Base-by-base conservation (phyloP, 1,284 basidiomycete genomes). In the Moesziomyces sp. region DNA sequence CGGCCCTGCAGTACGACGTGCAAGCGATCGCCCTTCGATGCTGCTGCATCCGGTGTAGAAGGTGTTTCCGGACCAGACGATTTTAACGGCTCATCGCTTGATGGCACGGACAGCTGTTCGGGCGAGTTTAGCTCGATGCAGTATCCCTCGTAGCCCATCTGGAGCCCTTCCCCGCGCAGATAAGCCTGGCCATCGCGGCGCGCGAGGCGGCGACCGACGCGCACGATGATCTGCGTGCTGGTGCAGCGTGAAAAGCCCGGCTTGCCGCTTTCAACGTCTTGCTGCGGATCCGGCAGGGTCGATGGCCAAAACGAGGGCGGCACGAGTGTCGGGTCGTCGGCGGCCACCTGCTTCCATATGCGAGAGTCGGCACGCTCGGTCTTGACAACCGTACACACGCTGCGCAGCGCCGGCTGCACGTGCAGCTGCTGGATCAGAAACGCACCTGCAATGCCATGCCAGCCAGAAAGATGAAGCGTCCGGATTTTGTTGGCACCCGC, bases 351-450 rank as follows among this genome's bases (percentile, higher is more conserved):
- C n/a, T 58, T 23, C 68, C 68, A 71, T 30, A 71, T 71, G 14
- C 68, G 57, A 5, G 50, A 52, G 35, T 71, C 68, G 16, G 68
- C 68, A n/a, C 68, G 48, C 7, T 71, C 68, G n/a, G 68, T 71
- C 55, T 71, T 71, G 58, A 71, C 62, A 24, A 71, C 46, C 5
- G 68, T 65, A 35, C 34, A 18, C 3, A 71, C 55, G 3, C 57
- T 26, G 42, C 23, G 40, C 6, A 71, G 55, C 44, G 51, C 46
- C 8, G 58, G 48, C 28, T 62, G 68, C n/a, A 21, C 38, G 28
- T 62, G 68, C n/a, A 71, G 58, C 21, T 71, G 62, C 3, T 71
- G 58, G 44, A 71, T 54, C 19, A 71, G 14, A 40, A 71, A 71
- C 0, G 58, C 56, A n/a, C 68, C 68, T 13, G 68, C 58, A 13